Evolutionary conservation across 495 filamentous ascomycete genomes (phyloP).

Genomic region (Cenococcum geophilum): DNA sequence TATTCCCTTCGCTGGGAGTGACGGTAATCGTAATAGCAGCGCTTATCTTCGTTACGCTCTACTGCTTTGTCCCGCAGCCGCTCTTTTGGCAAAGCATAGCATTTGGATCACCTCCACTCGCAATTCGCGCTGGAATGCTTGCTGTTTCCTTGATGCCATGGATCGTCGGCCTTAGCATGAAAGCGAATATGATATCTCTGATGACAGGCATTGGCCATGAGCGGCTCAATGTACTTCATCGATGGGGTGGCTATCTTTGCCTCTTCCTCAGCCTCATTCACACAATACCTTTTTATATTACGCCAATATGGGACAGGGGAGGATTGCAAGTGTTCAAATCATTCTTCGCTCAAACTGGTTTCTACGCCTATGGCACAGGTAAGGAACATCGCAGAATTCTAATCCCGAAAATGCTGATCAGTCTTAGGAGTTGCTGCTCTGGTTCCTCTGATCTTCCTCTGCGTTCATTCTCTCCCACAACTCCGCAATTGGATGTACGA

Average conservation of each 20-base stretch:
- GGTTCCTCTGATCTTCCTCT: slow-evolving; percentile 72
- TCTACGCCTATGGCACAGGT: slow-evolving; percentile 77
- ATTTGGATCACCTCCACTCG: slow-evolving; percentile 82
- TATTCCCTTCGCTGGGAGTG: slow-evolving; percentile 71
- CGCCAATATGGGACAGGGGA: slow-evolving; percentile 73
- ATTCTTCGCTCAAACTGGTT: slow-evolving; percentile 52
- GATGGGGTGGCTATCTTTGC: slow-evolving; percentile 86
- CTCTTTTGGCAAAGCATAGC: slow-evolving; percentile 76
- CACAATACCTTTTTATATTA: slow-evolving; percentile 82
- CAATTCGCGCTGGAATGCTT: slow-evolving; percentile 88
- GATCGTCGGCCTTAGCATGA: slow-evolving; percentile 85
- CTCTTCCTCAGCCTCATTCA: slow-evolving; percentile 78
- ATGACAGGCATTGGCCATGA: slow-evolving; percentile 90
- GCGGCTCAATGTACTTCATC: slow-evolving; percentile 84
- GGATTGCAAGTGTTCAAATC: slow-evolving; percentile 59
- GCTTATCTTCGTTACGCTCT: slow-evolving; percentile 66
- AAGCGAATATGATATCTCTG: slow-evolving; percentile 78
- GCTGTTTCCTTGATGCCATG: slow-evolving; percentile 90
- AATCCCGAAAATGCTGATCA: slow-evolving; percentile 11
- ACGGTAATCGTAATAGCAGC: slow-evolving; percentile 57
- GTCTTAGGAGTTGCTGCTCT: slow-evolving; percentile 67
- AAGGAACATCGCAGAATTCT: slow-evolving; percentile 13
- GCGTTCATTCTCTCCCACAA: slow-evolving; percentile 72
- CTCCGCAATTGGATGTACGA: slow-evolving; percentile 65
- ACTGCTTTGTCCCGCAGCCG: slow-evolving; percentile 76